phyloP scores from a whole-genome alignment of 441 rosid genomes.

The Erodium trifolium region DNA sequence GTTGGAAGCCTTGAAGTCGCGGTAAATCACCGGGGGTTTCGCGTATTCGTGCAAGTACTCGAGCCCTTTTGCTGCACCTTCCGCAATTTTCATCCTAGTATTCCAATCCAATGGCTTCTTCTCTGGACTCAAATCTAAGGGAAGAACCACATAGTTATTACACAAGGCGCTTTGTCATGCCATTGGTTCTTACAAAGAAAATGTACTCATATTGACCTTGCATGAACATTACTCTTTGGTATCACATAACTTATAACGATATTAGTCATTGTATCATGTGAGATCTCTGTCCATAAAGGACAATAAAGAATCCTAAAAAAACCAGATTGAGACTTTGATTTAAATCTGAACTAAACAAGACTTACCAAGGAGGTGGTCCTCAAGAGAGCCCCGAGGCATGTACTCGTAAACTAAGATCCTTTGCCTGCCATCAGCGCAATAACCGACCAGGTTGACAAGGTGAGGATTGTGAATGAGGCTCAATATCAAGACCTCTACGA shows the following conservation, averaged over 20 bases:
- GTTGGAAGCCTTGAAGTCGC: slow-evolving; percentile 89
- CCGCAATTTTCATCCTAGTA: slow-evolving; percentile 73
- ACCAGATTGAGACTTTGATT: no score
- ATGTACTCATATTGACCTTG: no score
- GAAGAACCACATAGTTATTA: not conserved
- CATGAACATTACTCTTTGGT: no score
- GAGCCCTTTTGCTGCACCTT: slow-evolving; percentile 86
- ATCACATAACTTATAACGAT: no score
- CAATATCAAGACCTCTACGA: slow-evolving; percentile 83
- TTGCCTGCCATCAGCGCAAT: slow-evolving; percentile 76
- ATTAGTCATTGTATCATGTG: no score
- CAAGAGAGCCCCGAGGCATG: slow-evolving; percentile 71
- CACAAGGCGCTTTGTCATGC: not conserved
- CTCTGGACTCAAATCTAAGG: slow-evolving; percentile 39
- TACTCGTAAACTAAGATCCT: slow-evolving; percentile 68
- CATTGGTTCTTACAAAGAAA: no score
- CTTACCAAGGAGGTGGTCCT: slow-evolving; percentile 79
- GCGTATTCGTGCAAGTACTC: slow-evolving; percentile 88
- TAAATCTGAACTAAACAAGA: not conserved
- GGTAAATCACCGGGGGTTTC: slow-evolving; percentile 82
- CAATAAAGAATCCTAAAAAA: no score
- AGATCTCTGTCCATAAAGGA: no score
- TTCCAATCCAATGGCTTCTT: slow-evolving; percentile 70
- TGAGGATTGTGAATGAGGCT: slow-evolving; percentile 75
- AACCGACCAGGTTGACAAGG: slow-evolving; percentile 84